Evolutionary conservation across 495 filamentous ascomycete genomes (phyloP), one percentile per base, ranked within the genome.

Genomic region (Chaetomium tenue): DNA sequence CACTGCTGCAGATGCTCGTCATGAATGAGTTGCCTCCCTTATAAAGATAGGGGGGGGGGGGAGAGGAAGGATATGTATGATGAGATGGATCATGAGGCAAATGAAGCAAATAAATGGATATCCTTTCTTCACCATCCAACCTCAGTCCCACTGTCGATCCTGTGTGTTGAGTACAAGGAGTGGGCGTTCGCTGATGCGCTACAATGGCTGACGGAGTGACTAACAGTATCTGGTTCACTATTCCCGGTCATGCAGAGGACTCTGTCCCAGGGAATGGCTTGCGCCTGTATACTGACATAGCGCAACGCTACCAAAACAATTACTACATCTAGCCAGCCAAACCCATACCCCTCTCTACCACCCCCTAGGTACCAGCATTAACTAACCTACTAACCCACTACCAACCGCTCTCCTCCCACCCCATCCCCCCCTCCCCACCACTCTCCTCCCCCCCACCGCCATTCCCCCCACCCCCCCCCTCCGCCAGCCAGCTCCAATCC

Each of bases 401-500:
- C 44, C 61, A 63, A 28, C 60, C 53, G 25, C 25, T 22, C 59
- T 44, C 22, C 26, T 48, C 54, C 39, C 55, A 23, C 12, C 42
- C 55, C 18, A 5, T n/a, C n/a, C 23, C 50, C 48, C 30, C 39
- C 33, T 18, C 48, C 25, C 9, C 39, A 55, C 33, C 42, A 23
- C 61, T 26, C 33, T 7, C 40, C 0, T 20, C 51, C 12, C 22
- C 53, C 8, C 54, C 53, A 25, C 2, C 44, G 11, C n/a, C 44
- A 20, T 25, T 33, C 4, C 8, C 56, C 2, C 18, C 44, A 25
- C 26, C 62, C n/a, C 37, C 48, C 1, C 33, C 39, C 48, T 63
- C 57, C 5, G 20, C 33, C 25, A 66, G 22, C 59, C 60, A 63
- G 9, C 42, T 53, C 65, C 58, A 40, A 42, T 64, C 63, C 13